Evolutionary conservation across 331 rosid species (phyloP).

Genomic region (Malus hybrid): DNA sequence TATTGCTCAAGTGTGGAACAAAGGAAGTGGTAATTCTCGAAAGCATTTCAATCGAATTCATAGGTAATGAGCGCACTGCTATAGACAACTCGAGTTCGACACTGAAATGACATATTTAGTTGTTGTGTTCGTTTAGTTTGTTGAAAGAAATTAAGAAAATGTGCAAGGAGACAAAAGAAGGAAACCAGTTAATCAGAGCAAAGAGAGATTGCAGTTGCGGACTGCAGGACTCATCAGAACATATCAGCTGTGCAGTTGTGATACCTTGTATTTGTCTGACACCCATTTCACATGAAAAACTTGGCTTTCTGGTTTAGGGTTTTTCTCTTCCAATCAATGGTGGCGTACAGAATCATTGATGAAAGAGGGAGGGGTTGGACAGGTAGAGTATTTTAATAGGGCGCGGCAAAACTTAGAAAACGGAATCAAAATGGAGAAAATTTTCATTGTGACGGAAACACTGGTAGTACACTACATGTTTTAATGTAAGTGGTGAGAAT

Average conservation of each 20-base stretch:
- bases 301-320: too few relatives aligned
- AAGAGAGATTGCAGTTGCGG: background rate
- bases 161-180: background rate
- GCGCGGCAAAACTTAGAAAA: background rate
- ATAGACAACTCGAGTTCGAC: too few relatives aligned
- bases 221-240: background rate
- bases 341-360: background rate
- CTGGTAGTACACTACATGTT: accelerated
- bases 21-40: background rate
- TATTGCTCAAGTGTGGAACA: background rate
- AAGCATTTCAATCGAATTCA: too few relatives aligned
- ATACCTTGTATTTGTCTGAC: too few relatives aligned
- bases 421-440: too few relatives aligned
- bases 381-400: background rate
- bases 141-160: background rate
- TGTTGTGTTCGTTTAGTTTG: background rate
- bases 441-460: accelerated
- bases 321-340: too few relatives aligned
- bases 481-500: too few relatives aligned
- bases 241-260: background rate
- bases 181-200: background rate
- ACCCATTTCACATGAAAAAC: too few relatives aligned
- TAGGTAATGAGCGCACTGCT: too few relatives aligned
- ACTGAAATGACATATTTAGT: background rate
- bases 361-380: background rate